Evolutionary conservation across 164 flowering plant species (phyloP).

Genomic region (Tetracentron sinense): DNA sequence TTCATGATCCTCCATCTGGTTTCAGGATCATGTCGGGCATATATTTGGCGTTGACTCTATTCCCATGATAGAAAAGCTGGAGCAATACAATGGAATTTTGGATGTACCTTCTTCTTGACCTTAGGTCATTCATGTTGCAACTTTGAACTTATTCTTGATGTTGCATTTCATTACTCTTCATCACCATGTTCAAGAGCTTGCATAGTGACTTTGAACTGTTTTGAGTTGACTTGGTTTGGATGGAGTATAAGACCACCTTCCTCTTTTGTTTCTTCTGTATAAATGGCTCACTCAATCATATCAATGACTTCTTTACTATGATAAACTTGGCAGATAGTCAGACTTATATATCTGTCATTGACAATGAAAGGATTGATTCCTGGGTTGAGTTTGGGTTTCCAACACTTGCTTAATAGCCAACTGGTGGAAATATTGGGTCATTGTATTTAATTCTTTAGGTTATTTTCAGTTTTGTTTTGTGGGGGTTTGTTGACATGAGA

Average conservation of each 20-base stretch:
- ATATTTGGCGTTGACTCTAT: conserved; percentile 93
- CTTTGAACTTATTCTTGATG: background rate
- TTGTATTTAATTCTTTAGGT: background rate
- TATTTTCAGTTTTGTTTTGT: background rate
- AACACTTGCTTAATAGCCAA: background rate
- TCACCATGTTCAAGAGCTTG: background rate
- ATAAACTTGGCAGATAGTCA: too few species aligned
- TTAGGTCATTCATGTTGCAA: background rate
- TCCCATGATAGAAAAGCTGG: conserved; percentile 85
- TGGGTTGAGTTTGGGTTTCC: background rate
- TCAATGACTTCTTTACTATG: background rate
- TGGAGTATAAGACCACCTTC: background rate
- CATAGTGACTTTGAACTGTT: too few species aligned
- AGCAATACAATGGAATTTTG: conserved; percentile 72
- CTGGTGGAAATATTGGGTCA: too few species aligned
- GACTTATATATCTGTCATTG: too few species aligned
- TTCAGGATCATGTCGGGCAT: conserved; percentile 99
- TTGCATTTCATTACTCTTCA: background rate
- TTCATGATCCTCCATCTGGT: conserved; percentile 12
- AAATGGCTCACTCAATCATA: background rate
- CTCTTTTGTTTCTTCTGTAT: background rate
- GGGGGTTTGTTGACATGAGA: background rate
- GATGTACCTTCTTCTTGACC: conserved; percentile 48
- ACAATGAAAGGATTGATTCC: background rate
- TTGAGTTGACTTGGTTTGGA: background rate